These are phyloP conservation scores for Fusarium devonianum DNA, from an alignment of 2,329 filamentous ascomycete genomes.

Conservation along the genomic window DNA sequence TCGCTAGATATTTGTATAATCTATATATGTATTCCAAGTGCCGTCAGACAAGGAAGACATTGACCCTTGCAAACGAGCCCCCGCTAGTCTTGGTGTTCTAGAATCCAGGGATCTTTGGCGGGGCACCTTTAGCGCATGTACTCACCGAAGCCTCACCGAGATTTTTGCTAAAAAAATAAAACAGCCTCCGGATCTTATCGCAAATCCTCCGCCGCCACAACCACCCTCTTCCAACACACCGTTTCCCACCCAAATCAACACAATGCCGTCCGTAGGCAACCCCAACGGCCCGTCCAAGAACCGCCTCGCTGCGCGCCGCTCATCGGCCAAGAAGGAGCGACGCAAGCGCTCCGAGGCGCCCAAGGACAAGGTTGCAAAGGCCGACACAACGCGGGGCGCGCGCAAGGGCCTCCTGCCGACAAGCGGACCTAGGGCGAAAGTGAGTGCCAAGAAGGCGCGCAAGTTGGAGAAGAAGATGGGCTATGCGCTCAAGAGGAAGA, in stretches of 20 bases:
- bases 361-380: constrained; percentile 51
- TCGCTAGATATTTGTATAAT: no score
- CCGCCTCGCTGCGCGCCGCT: constrained; percentile 56
- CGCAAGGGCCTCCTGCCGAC: constrained; percentile 61
- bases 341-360: constrained; percentile 51
- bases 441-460: constrained; percentile 63
- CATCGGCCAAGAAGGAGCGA: constrained; percentile 53
- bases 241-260: constrained; percentile 1
- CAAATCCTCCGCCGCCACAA: constrained; percentile 18
- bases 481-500: constrained; percentile 61
- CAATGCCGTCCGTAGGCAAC: constrained; percentile 65
- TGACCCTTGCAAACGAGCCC: not conserved
- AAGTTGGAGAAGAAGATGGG: constrained; percentile 64
- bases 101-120: constrained; percentile 24
- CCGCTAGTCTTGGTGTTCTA: constrained; percentile 15
- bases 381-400: constrained; percentile 58
- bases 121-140: constrained; percentile 21
- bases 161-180: constrained; percentile 30
- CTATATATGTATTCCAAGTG: no score
- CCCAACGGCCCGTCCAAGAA: constrained; percentile 65
- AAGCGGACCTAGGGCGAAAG: constrained; percentile 58
- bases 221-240: not conserved
- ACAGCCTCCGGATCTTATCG: no score
- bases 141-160: constrained; percentile 28
- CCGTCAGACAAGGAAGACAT: no score